Base-by-base conservation (phyloP, 2,329 filamentous ascomycete genomes). In the Neonectria coccinea region DNA sequence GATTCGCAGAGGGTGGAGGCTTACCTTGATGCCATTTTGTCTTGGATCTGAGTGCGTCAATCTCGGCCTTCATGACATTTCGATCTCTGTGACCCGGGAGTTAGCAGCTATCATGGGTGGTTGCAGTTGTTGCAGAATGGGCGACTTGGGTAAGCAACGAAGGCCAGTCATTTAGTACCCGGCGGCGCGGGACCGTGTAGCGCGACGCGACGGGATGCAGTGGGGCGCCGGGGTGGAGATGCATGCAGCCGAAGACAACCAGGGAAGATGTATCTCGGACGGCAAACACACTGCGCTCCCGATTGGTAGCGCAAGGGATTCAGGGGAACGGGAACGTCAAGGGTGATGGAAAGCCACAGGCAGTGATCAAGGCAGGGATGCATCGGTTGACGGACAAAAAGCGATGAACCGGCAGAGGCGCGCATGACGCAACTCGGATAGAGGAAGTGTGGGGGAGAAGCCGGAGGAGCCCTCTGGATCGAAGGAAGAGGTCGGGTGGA, bases 11-110 rank as follows among this genome's bases (percentile, higher is more conserved):
- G 33, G n/a, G 31, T 42, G 42, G 53, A 44, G 52, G 72, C 79
- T 75, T 72, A 86, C 85, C 85, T 87, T 73, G 86, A 88, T 73
- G 85, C 83, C 86, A 88, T 88, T 68, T 80, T 85, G 77, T 75
- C 73, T 79, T 80, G 70, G 69, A 68, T 60, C 60, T 73, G 64
- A 62, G 44, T 69, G 41, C 59, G 53, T 70, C 57, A 63, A 51
- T 53, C 63, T 61, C 63, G 50, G 67, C 60, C 56, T 67, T 75
- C 73, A 76, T 75, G 67, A 68, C 74, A 77, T 76, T 67, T 69
- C 73, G 67, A 65, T 69, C 60, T 60, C 64, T 73, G 45, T 22
- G 42, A 33, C 48, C 20, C 20, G 42, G 9, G 36, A 53, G 64
- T 74, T 39, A 73, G 72, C 68, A 50, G 50, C 42, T 27, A n/a